A percentile compares a stretch with the other conserved stretches of the same genome.
phyloP scores from a whole-genome alignment of 345 rosid genomes.

The Syzygium jambos region DNA sequence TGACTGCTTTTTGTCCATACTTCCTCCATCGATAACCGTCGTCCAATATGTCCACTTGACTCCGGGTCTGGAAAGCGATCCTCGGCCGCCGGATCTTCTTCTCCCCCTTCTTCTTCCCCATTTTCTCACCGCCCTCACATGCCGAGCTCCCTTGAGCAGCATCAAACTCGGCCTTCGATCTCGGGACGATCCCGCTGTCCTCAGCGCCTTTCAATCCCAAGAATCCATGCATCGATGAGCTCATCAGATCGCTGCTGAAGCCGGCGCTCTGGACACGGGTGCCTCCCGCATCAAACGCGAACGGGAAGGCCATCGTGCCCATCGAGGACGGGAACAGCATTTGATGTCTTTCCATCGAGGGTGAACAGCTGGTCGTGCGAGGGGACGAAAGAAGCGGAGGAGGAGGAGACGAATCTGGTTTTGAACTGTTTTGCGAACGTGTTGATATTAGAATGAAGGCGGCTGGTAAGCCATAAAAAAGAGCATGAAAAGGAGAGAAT shows the following conservation, averaged over 20 bases:
- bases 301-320: not conserved
- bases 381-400: not conserved
- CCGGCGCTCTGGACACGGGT: not conserved
- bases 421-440: not conserved
- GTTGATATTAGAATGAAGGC: slow-evolving; percentile 5
- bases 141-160: not conserved
- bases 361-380: not conserved
- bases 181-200: not conserved
- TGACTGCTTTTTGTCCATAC: slow-evolving; percentile 67
- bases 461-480: not conserved
- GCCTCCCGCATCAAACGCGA: not conserved
- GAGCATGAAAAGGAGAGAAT: not conserved
- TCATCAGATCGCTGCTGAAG: not conserved
- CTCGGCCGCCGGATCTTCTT: slow-evolving; percentile 41
- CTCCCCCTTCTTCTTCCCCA: slow-evolving; percentile 16
- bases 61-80: slow-evolving; percentile 62
- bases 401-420: not conserved
- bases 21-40: slow-evolving; percentile 81
- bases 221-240: not conserved
- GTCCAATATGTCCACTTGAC: slow-evolving; percentile 56
- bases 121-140: not conserved
- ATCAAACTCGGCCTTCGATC: not conserved
- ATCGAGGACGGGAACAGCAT: slow-evolving; percentile 34
- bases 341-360: slow-evolving; percentile 41
- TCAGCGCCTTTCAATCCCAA: slow-evolving; percentile 9